Percentiles rank a stretch among this genome's conserved stretches.
phyloP scores from a whole-genome alignment of 164 flowering plant genomes.

The Nymphaea colorata region DNA sequence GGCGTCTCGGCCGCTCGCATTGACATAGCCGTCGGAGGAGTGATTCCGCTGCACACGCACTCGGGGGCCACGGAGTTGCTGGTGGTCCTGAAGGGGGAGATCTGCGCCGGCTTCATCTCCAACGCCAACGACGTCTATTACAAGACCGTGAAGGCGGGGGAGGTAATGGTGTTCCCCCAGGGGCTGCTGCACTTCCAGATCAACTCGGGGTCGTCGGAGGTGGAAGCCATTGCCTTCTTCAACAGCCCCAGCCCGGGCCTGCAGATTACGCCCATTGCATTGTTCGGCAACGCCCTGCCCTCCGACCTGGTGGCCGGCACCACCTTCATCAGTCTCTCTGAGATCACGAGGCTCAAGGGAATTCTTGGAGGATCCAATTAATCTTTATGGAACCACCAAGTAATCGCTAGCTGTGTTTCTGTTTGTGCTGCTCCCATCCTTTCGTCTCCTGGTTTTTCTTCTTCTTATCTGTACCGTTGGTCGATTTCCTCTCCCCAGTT shows the following conservation, averaged over 20 bases:
- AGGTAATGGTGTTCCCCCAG: conserved; percentile 34
- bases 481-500: no score
- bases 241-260: conserved; percentile 37
- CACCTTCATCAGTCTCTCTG: conserved; percentile 30
- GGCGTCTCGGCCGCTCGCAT: conserved; percentile 27
- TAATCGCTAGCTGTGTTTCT: no score
- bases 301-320: conserved; percentile 15
- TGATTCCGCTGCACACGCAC: conserved; percentile 42
- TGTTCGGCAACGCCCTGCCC: conserved; percentile 27
- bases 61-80: conserved; percentile 28
- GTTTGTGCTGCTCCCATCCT: conserved; percentile 15
- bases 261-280: conserved; percentile 24
- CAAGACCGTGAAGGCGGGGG: conserved; percentile 23
- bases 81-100: conserved; percentile 19
- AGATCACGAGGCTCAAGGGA: conserved; percentile 28
- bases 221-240: conserved; percentile 20
- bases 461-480: background rate
- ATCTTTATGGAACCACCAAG: no score
- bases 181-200: conserved; percentile 40
- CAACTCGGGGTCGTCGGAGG: conserved; percentile 13
- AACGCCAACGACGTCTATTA: conserved; percentile 20
- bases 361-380: background rate
- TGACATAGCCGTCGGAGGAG: conserved; percentile 27
- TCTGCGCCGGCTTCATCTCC: conserved; percentile 29
- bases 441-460: conserved; percentile 1